Evolutionary conservation across 2,329 filamentous ascomycete genomes (phyloP).

Genomic region (Sarocladium kiliense): DNA sequence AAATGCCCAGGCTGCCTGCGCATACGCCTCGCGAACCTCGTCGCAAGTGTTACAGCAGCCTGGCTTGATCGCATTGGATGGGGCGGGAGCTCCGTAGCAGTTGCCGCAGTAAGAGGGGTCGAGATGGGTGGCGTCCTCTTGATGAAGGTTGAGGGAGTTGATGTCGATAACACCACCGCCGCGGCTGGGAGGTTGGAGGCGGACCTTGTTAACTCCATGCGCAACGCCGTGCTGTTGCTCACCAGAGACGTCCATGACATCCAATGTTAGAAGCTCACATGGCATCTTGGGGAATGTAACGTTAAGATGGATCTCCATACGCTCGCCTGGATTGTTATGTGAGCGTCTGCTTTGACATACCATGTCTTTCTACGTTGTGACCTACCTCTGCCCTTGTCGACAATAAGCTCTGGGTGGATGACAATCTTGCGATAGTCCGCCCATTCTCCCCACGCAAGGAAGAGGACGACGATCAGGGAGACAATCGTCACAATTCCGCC

Average conservation of each 20-base stretch:
- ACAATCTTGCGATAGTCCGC: slow-evolving; percentile 80
- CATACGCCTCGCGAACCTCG: slow-evolving; percentile 93
- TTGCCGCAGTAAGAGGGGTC: slow-evolving; percentile 89
- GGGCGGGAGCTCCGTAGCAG: slow-evolving; percentile 82
- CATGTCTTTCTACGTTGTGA: background rate
- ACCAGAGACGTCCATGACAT: slow-evolving; percentile 98
- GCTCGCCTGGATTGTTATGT: slow-evolving; percentile 60
- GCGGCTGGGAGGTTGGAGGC: slow-evolving; percentile 65
- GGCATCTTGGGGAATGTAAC: slow-evolving; percentile 91
- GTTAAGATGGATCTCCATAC: slow-evolving; percentile 99
- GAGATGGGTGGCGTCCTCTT: slow-evolving; percentile 69
- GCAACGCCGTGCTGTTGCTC: slow-evolving; percentile 93
- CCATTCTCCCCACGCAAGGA: slow-evolving; percentile 94
- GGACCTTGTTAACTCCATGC: slow-evolving; percentile 88
- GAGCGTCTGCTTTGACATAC: background rate
- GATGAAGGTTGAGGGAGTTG: slow-evolving; percentile 59
- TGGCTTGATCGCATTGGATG: slow-evolving; percentile 65
- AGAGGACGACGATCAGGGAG: slow-evolving; percentile 83
- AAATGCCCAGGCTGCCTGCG: slow-evolving; percentile 85
- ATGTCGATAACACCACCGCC: slow-evolving; percentile 72
- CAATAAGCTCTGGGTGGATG: slow-evolving; percentile 87
- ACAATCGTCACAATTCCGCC: slow-evolving; percentile 92
- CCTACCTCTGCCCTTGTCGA: slow-evolving; percentile 91
- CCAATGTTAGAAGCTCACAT: slow-evolving; percentile 91
- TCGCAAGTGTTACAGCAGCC: slow-evolving; percentile 97